Base-by-base conservation (phyloP, 2,329 filamentous ascomycete genomes). In the Cladosporium sphaerospermum region DNA sequence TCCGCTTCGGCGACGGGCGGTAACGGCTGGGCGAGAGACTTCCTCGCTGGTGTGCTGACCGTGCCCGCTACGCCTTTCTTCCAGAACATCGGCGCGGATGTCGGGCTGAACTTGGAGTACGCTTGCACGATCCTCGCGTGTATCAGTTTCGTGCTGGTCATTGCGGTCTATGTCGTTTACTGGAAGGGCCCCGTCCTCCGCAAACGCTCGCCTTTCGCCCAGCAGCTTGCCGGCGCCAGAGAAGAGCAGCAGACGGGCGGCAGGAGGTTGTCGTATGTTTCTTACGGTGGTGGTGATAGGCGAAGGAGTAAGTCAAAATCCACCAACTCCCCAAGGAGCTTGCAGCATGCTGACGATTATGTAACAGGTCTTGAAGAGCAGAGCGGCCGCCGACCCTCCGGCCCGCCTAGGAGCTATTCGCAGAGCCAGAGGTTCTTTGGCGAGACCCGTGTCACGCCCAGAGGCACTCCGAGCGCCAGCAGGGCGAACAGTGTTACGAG, bases 1-100 rank as follows among this genome's bases (percentile, higher is more conserved):
- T 81, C 84, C 2, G 85, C 86, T 1, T 88, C 84, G 0, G 86
- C 86, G 0, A 89, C 86, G 0, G 86, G 86, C 44, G 86, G 86
- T 32, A 89, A 89, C 59, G 86, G 86, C 1, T 88, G 85, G 73
- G 77, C 85, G 2, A 78, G 86, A 60, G 86, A 90, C 63, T 86
- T 89, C 70, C 72, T 89, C 0, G 86, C 86, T 2, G 86, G 86
- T 70, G 77, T 88, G 3, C 77, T 88, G 1, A 87, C 85, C 1
- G 75, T 88, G 31, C 84, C 84, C 2, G 82, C 85, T 0, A 81
- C 80, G 0, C 85, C 86, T 0, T 79, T 80, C 58, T 81, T 78
- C 63, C 57, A 69, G 14, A 76, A 70, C 59, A 69, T 70, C 32
- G 66, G 66, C n/a, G 54, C 53, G 3, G 45, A 53, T 18, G 57